A percentile compares a stretch with the other conserved stretches of the same genome.
Conservation (phyloP, 108 stramenopile species). For the Aurantiochytrium sp. region DNA sequence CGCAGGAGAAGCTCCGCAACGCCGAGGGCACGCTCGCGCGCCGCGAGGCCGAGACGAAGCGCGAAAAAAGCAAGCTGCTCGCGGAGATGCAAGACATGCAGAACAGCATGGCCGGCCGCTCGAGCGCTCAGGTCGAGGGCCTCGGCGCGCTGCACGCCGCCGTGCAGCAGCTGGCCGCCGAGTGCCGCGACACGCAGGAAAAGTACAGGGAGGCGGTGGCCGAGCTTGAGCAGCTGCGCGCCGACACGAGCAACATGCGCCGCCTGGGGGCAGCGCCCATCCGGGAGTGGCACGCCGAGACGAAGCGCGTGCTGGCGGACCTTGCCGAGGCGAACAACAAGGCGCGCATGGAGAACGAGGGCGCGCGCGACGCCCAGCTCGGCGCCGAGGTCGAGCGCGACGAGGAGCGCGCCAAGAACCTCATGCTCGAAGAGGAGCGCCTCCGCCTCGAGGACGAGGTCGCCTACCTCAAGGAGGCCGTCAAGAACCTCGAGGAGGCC, state of each 20-base stretch:
- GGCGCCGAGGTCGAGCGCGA: conserved; percentile 16
- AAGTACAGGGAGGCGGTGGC: neutral
- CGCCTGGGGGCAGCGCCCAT: neutral
- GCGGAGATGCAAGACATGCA: neutral
- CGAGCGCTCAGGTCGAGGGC: neutral
- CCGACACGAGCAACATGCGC: neutral
- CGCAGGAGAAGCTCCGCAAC: neutral
- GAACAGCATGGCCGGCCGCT: neutral
- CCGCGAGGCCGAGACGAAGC: neutral
- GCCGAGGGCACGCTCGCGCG: neutral
- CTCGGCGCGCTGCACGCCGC: neutral
- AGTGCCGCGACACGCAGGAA: neutral
- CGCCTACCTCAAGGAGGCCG: neutral
- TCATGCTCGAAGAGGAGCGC: conserved; percentile 24
- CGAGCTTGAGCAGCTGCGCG: conserved; percentile 11
- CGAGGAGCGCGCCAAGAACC: conserved; percentile 28
- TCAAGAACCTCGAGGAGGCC: conserved; percentile 16
- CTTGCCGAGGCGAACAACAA: conserved; percentile 26
- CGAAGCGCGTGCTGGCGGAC: neutral
- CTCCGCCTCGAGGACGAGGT: neutral
- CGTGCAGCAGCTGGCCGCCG: conserved; percentile 18
- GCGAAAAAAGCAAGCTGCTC: neutral
- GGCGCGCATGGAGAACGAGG: neutral
- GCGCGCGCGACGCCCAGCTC: neutral
- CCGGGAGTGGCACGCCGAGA: conserved; percentile 5